Evolutionary conservation across 2,329 filamentous ascomycete genomes (phyloP).

Genomic region (Madurella mycetomatis): DNA sequence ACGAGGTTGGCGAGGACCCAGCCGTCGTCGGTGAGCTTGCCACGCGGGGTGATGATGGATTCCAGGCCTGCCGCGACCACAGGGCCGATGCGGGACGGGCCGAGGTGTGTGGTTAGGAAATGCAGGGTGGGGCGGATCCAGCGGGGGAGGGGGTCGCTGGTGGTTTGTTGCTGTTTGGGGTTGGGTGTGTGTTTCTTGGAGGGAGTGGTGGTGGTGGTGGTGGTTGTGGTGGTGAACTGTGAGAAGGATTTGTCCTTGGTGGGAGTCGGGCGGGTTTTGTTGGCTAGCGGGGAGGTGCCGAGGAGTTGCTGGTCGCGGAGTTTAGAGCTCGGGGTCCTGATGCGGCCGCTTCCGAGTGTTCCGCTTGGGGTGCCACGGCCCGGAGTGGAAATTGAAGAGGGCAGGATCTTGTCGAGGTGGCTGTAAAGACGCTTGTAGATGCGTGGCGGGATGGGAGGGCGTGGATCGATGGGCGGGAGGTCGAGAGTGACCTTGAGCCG

Average conservation of each 20-base stretch:
- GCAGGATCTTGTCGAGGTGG: conserved; percentile 72
- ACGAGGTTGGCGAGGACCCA: conserved; percentile 48
- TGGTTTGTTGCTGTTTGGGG: conserved; percentile 33
- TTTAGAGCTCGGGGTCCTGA: conserved; percentile 34
- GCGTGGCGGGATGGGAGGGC: conserved; percentile 72
- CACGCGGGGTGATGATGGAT: conserved; percentile 43
- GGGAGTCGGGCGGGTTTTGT: conserved; percentile 26
- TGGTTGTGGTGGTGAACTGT: conserved; percentile 21
- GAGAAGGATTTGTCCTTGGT: conserved; percentile 30
- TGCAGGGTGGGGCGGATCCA: conserved; percentile 70
- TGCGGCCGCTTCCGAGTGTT: conserved; percentile 22
- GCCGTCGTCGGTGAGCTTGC: conserved; percentile 43
- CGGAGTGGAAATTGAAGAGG: conserved; percentile 36
- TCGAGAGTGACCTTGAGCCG: conserved; percentile 71
- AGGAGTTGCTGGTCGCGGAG: conserved; percentile 24
- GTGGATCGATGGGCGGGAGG: conserved; percentile 69
- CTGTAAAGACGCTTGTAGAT: conserved; percentile 80
- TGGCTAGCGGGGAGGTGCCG: conserved; percentile 19
- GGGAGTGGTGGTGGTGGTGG: conserved; percentile 11
- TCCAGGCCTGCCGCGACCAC: conserved; percentile 73
- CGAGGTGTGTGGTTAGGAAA: conserved; percentile 58
- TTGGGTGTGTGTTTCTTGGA: conserved; percentile 34
- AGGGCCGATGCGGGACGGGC: conserved; percentile 58
- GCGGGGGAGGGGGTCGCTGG: conserved; percentile 43
- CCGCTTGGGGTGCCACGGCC: conserved; percentile 18